Evolutionary conservation across 768 basidiomycete species (phyloP).

Genomic region (Rhodotorula graminis): DNA sequence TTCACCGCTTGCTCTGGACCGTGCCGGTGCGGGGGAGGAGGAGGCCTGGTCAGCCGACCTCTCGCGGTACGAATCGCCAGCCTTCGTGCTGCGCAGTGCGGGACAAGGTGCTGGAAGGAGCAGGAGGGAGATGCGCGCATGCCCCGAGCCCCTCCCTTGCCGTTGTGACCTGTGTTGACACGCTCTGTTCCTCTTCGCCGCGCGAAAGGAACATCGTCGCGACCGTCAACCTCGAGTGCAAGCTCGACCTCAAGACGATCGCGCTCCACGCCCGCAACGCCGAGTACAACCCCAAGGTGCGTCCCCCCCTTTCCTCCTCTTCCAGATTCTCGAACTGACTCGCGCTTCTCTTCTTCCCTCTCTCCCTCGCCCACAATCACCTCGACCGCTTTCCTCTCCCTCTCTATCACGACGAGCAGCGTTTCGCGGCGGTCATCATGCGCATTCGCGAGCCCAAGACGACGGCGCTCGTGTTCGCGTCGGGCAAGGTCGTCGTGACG

Average conservation of each 20-base stretch:
- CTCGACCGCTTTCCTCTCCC: background rate
- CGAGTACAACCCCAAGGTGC: constrained; percentile 98
- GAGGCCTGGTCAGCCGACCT: background rate
- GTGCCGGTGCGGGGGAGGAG: background rate
- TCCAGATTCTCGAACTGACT: constrained; percentile 9
- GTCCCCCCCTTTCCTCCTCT: constrained; percentile 53
- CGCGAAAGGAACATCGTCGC: constrained; percentile 76
- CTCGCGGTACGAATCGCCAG: too few relatives aligned
- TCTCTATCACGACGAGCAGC: constrained; percentile 58
- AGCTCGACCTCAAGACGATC: constrained; percentile 95
- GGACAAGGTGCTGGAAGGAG: too few relatives aligned
- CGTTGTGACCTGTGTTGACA: background rate
- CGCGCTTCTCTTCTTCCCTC: constrained; percentile 43
- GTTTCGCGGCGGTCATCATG: constrained; percentile 99
- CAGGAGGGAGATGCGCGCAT: too few relatives aligned
- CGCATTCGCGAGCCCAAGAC: constrained; percentile 99
- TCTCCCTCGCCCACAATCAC: background rate
- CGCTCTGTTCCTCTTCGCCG: background rate
- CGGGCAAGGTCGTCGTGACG: constrained; percentile 99
- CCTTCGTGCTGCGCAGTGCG: too few relatives aligned
- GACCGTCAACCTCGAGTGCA: constrained; percentile 94
- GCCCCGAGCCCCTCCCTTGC: background rate
- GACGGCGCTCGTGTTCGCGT: constrained; percentile 97
- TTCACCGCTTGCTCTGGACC: background rate
- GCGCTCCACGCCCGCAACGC: constrained; percentile 96